Percentiles rank a stretch among this genome's conserved stretches.
phyloP scores from a whole-genome alignment of 495 filamentous ascomycete species.

The Entonaema liquescens region DNA sequence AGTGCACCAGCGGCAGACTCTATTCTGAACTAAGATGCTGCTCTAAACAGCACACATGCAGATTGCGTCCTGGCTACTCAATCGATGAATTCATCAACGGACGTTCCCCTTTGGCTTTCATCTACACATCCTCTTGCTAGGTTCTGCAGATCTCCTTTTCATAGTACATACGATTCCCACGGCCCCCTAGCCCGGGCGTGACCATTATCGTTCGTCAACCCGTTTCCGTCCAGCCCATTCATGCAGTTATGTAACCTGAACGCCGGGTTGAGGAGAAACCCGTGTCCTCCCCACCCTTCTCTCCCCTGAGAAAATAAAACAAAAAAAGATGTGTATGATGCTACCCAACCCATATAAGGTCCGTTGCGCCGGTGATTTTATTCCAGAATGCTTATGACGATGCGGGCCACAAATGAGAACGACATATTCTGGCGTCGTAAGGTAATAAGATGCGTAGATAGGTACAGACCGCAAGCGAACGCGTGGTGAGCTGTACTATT shows the following conservation, averaged over 20 bases:
- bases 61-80: conserved; percentile 1
- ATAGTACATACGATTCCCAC: conserved; percentile 29
- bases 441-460: conserved; percentile 26
- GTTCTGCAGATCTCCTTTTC: conserved; percentile 19
- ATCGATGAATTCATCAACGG: conserved; percentile 1
- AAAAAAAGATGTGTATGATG: conserved; percentile 41
- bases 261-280: conserved; percentile 40
- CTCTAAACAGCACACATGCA: conserved; percentile 26
- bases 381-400: conserved; percentile 19
- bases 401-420: conserved; percentile 40
- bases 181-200: conserved; percentile 15
- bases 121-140: conserved; percentile 7
- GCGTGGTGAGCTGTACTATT: background rate
- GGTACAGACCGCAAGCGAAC: conserved; percentile 28
- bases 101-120: conserved; percentile 5
- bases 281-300: conserved; percentile 27
- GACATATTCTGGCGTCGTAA: conserved; percentile 19
- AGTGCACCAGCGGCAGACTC: conserved; percentile 26
- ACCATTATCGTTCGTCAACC: conserved; percentile 36
- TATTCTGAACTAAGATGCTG: conserved; percentile 26
- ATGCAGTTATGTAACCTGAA: conserved; percentile 44
- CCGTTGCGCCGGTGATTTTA: conserved; percentile 42
- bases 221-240: conserved; percentile 33
- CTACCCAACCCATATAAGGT: conserved; percentile 33
- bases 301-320: conserved; percentile 9